Evolutionary conservation across 345 rosid genomes (phyloP), one percentile per base, ranked within the genome.

Genomic region (Durio zibethinus): DNA sequence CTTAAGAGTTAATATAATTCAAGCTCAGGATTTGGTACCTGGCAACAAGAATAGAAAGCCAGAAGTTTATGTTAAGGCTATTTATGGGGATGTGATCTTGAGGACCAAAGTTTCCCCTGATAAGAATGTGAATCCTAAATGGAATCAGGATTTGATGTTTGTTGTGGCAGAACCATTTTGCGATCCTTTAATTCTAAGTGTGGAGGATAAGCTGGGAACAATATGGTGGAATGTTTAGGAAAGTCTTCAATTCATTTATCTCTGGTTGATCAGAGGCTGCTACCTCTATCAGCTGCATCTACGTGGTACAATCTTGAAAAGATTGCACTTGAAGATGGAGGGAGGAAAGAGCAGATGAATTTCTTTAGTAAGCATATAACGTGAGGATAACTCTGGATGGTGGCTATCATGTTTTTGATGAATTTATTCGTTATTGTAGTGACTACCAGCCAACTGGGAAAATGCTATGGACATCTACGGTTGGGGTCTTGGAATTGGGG

Each of bases 71-170:
- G 78, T 86, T 45, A 86, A 78, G 79, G 91, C 84, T 7, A 43
- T 29, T 2, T 64, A 86, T 1, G 86, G 87, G 60, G 67, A 76
- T n/a, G 73, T 62, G 62, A 74, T 66, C 21, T n/a, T 86, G 81
- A 84, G 79, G 70, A 88, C 81, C 50, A 78, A 47, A 52, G 54
- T 82, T 72, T 87, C 88, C 2, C 40, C 56, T 6, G 75, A 45
- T 42, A 84, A 81, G 77, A 61, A 42, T 50, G 48, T 27, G 45
- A 82, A 80, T 63, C 90, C 90, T 7, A 66, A 65, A 60, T 85
- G 90, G 91, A 86, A 83, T 56, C 86, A 88, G 77, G 91, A 88
- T n/a, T 52, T 88, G 72, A 83, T 86, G 83, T 88, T 88, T 74
- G 87, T 86, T 10, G 90, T 84, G 20, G 89, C 85, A 0, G 89